phyloP scores from a whole-genome alignment of 306 rosid species.

The Sesbania bispinosa region DNA sequence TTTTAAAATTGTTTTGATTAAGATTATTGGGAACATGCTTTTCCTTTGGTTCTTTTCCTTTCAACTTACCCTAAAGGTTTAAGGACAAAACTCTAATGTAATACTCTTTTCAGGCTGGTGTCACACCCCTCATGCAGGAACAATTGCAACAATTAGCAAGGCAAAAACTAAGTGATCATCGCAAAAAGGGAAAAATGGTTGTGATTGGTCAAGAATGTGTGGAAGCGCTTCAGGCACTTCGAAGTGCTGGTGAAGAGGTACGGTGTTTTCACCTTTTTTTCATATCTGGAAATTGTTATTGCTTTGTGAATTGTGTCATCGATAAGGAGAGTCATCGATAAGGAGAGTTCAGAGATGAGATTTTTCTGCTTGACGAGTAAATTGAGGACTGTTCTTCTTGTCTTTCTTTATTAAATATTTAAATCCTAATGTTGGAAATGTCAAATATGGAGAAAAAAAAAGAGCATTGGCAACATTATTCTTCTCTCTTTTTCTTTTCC shows the following conservation, averaged over 20 bases:
- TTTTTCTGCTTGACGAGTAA: constrained; percentile 10
- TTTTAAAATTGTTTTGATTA: not conserved
- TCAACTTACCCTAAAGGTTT: constrained; percentile 3
- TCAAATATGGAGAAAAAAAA: not conserved
- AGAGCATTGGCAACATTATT: not conserved
- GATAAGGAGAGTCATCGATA: not conserved
- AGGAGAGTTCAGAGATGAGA: not conserved
- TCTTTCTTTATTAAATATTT: not conserved
- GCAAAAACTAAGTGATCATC: constrained; percentile 49
- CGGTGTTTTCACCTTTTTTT: not conserved
- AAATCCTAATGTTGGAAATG: not conserved
- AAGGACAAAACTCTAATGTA: not conserved
- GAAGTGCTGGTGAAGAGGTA: constrained; percentile 78
- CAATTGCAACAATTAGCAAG: constrained; percentile 71
- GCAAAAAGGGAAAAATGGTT: constrained; percentile 61
- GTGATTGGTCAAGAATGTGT: constrained; percentile 90
- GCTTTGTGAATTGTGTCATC: not conserved
- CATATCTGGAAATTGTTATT: not conserved
- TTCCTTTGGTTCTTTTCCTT: constrained; percentile 16
- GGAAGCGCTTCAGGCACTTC: constrained; percentile 88
- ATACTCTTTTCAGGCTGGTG: constrained; percentile 64
- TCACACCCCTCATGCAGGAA: constrained; percentile 76
- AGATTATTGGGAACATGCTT: not conserved
- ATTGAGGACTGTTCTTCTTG: not conserved
- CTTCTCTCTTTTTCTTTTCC: not conserved